A percentile compares a stretch with the other conserved stretches of the same genome.
These are phyloP conservation scores for Miamiensis avidus DNA, from an alignment of 169 alveolate species.

Conservation along the genomic window DNA sequence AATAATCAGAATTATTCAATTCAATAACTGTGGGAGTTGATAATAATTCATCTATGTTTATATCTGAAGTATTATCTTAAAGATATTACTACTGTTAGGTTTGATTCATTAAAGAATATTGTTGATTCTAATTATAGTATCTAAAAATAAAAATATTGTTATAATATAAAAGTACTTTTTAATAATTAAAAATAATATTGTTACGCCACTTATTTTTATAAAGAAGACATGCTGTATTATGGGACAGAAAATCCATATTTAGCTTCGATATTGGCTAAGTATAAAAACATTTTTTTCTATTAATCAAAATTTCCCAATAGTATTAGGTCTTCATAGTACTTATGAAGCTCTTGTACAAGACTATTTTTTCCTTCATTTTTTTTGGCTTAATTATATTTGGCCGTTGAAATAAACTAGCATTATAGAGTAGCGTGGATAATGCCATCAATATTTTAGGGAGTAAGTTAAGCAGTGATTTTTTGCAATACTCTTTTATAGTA, in stretches of 20 bases:
- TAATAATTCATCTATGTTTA: slow-evolving; percentile 32
- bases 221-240: neutral
- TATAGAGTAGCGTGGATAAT: slow-evolving; percentile 3
- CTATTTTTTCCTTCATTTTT: neutral
- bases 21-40: slow-evolving; percentile 38
- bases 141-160: too few relatives aligned
- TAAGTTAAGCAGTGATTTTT: neutral
- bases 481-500: slow-evolving; percentile 36
- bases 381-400: slow-evolving; percentile 27
- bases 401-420: slow-evolving; percentile 25
- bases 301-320: slow-evolving; percentile 32
- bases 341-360: slow-evolving; percentile 9
- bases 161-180: too few relatives aligned
- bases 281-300: slow-evolving; percentile 19
- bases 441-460: neutral
- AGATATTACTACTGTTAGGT: too few relatives aligned
- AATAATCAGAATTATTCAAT: slow-evolving; percentile 36
- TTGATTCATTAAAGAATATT: too few relatives aligned
- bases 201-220: neutral
- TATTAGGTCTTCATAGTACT: slow-evolving; percentile 40
- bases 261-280: slow-evolving; percentile 10
- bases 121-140: too few relatives aligned
- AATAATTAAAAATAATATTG: too few relatives aligned
- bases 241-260: neutral
- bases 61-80: neutral